Evolutionary conservation across 2,329 filamentous ascomycete genomes (phyloP), one percentile per base, ranked within the genome.

Genomic region (Aspergillus pseudoterreus): DNA sequence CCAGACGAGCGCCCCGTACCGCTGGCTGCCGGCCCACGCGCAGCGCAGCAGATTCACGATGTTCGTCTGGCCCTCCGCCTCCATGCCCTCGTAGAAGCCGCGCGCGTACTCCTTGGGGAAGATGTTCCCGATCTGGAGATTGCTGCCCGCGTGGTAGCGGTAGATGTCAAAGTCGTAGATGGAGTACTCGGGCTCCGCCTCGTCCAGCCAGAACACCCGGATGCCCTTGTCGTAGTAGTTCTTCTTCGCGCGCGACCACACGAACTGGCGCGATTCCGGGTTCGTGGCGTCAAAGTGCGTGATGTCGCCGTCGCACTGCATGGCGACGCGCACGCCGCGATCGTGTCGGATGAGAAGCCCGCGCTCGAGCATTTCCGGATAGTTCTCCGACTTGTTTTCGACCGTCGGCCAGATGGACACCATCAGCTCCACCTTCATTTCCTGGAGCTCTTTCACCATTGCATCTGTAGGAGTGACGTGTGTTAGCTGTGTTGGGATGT

Each of bases 371-470:
- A 87, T 85, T 55, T 85, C 78, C 0, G 74, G 58, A 59, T 79
- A 86, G 62, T 85, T 85, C 39, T 83, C 79, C 0, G 79, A 82
- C 2, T 65, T 61, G 11, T 73, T 75, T 48, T 86, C 82, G 1
- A 87, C 83, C 0, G 83, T 86, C 0, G 84, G 84, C 84, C 85
- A 87, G 57, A 87, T 79, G 0, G 82, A 86, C 0, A 87, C 82
- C 83, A 87, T 87, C 3, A 86, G 74, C 60, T 87, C 83, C 43
- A 87, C 78, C 0, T 76, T 74, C 53, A 87, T 65, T 0, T 76
- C 72, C 39, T 80, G 74, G 1, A 87, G 74, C 63, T 87, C 84
- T 36, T 73, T 70, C 19, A 86, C 73, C 84, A 87, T 87, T 3
- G 80, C 80, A 43, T 82, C 82, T 72, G 19, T 32, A 4, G 10